Percentiles rank a stretch among this genome's conserved stretches.
Evolutionary conservation across 176 grass and related monocot genomes (phyloP).

Genomic region (Oryza meridionalis): DNA sequence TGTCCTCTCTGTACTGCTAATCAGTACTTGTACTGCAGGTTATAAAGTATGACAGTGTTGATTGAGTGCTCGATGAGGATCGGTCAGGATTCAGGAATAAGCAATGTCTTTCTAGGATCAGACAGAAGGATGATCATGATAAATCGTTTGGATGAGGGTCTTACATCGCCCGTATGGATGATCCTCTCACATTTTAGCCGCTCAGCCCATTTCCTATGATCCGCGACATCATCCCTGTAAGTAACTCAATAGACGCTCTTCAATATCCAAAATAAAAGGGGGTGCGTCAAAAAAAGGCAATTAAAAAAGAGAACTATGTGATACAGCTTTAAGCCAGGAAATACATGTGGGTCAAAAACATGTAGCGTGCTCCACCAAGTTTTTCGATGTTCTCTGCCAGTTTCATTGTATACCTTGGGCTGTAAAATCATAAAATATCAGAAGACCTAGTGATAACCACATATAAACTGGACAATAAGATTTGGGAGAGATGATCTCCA

Average conservation of each 20-base stretch:
- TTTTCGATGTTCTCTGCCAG: conserved; percentile 58
- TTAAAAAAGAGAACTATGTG: not conserved
- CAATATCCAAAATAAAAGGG: not conserved
- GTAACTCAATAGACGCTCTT: conserved; percentile 6
- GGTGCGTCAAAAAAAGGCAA: conserved; percentile 20
- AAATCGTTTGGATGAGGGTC: not conserved
- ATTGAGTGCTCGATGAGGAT: not conserved
- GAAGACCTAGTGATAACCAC: not conserved
- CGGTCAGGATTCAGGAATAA: not conserved
- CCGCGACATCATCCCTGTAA: conserved; percentile 79
- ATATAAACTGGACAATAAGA: not conserved
- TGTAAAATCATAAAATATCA: conserved; percentile 37
- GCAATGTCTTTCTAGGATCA: not conserved
- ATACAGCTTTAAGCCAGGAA: not conserved
- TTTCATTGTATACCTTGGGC: conserved; percentile 67
- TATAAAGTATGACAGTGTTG: not conserved
- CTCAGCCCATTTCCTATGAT: conserved; percentile 82
- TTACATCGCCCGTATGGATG: conserved; percentile 80
- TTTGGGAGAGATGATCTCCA: too few relatives aligned
- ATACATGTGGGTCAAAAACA: conserved; percentile 96
- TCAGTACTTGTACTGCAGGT: not conserved
- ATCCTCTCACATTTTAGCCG: conserved; percentile 76
- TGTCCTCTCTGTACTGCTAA: not conserved
- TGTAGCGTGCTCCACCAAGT: conserved; percentile 75
- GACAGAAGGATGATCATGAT: conserved; percentile 3